Evolutionary conservation across 177 flowering plant species (phyloP), one percentile per base, ranked within the genome.

Genomic region (Vitis hybrid): DNA sequence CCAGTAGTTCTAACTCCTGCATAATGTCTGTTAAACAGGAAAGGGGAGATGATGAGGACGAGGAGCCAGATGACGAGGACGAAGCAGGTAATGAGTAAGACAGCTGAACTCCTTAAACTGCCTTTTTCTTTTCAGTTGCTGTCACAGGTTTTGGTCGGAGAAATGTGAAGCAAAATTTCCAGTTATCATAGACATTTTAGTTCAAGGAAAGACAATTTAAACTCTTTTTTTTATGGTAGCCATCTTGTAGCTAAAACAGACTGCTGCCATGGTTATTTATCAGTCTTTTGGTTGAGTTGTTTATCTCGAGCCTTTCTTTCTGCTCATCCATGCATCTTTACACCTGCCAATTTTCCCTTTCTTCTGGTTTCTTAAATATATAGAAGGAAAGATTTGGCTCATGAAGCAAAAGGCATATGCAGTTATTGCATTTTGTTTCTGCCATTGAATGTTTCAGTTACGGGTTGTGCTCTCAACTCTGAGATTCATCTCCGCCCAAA

Each of bases 41-140:
- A 19, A 65, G 68, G 22, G 70, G 7, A 22, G 72, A 69, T 22
- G 70, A 60, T 12, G 79, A 59, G 20, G 79, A 76, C 2, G 67
- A 59, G 2, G 73, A 70, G 45, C 45, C 5, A 7, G 67, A 69
- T 3, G 71, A 54, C 12, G 66, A 69, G 2, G 59, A 65, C 12
- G 54, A 56, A 16, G 49, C 12, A 14, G 53, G 64, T 55, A 67
- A 49, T 1, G 65, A 74, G 55, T 69, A 61, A 39, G 70, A 69
- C 34, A 53, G 8, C 31, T 65, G 51, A 65, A 70, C 58, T 63
- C 59, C 48, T 61, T 51, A 20, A 2, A 15, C 29, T 26, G 22
- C 63, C 10, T 2, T 6, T 52, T 54, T 51, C 11, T 1, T 12
- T 61, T 3, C 10, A 11, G 45, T 61, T 60, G 60, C 61, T 61